Conservation (phyloP, 2,329 filamentous ascomycete species). For the Sporothrix pseudoabietina region DNA sequence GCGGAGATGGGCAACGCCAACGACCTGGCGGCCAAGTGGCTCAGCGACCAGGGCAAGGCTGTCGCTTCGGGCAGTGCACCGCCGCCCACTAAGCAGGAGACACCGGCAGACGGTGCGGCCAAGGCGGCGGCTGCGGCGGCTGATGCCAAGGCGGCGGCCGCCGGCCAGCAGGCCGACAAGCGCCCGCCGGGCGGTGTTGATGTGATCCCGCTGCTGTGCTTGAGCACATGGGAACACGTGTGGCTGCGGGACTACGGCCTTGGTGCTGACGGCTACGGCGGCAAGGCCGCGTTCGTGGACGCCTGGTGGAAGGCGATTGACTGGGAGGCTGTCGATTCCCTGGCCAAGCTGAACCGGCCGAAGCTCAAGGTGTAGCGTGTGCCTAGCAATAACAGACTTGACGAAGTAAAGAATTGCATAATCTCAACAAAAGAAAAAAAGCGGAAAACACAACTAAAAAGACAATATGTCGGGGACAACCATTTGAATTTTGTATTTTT, state of each 20-base stretch:
- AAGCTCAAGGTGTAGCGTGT: conserved; percentile 31
- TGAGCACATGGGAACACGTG: conserved; percentile 96
- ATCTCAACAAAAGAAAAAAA: not conserved
- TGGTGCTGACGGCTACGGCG: conserved; percentile 59
- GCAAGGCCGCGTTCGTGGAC: conserved; percentile 75
- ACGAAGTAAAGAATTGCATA: conserved; percentile 28
- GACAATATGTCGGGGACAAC: not conserved
- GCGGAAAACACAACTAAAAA: conserved; percentile 8
- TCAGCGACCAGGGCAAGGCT: conserved; percentile 34
- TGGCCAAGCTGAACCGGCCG: conserved; percentile 41
- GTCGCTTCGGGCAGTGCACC: not conserved
- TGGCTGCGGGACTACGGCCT: conserved; percentile 81
- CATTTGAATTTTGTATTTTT: conserved; percentile 5
- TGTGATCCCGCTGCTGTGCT: conserved; percentile 77
- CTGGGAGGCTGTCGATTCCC: conserved; percentile 71
- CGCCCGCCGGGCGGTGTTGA: conserved; percentile 67
- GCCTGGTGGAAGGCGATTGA: conserved; percentile 88
- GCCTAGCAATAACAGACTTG: conserved; percentile 25
- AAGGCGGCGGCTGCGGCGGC: conserved; percentile 28
- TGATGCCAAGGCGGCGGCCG: not conserved
- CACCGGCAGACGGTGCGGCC: conserved; percentile 8
- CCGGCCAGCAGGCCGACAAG: conserved; percentile 35
- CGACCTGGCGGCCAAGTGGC: conserved; percentile 42
- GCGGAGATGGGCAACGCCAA: conserved; percentile 36
- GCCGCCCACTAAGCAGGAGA: no score